These are phyloP conservation scores for Raffaelea arxii DNA, from an alignment of 2,329 filamentous ascomycete species.

Conservation along the genomic window DNA sequence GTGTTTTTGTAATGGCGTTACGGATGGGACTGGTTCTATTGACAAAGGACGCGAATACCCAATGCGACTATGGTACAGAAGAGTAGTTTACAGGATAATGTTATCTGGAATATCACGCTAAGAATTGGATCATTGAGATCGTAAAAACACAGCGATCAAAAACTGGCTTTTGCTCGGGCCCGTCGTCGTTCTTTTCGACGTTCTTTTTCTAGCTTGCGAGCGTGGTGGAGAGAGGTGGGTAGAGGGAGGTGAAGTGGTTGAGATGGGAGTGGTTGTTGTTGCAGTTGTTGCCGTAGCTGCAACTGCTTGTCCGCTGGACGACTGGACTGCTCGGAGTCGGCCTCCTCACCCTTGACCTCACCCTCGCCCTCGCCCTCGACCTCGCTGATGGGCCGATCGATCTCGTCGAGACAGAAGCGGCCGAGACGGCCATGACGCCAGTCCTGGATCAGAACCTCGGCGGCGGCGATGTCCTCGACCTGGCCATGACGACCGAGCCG, in stretches of 20 bases:
- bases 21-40: neutral
- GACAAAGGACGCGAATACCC: too few species aligned
- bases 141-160: too few species aligned
- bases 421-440: constrained; percentile 75
- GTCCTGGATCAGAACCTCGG: constrained; percentile 69
- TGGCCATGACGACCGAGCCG: constrained; percentile 63
- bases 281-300: too few species aligned
- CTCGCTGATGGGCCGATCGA: constrained; percentile 45
- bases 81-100: neutral
- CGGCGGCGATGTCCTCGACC: constrained; percentile 62
- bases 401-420: constrained; percentile 67
- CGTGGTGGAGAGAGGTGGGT: constrained; percentile 65
- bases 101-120: constrained; percentile 1
- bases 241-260: too few species aligned
- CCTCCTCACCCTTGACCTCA: constrained; percentile 36
- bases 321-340: too few species aligned
- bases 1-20: neutral
- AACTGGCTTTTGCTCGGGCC: too few species aligned
- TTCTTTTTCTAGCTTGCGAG: constrained; percentile 56
- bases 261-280: too few species aligned
- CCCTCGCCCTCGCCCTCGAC: constrained; percentile 33
- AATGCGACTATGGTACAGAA: too few species aligned
- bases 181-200: constrained; percentile 27
- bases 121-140: too few species aligned
- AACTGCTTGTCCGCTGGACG: too few species aligned